Percentiles rank a stretch among this genome's conserved stretches.
Evolutionary conservation across 2,329 filamentous ascomycete genomes (phyloP).

Genomic region (Verticillium nubilum): DNA sequence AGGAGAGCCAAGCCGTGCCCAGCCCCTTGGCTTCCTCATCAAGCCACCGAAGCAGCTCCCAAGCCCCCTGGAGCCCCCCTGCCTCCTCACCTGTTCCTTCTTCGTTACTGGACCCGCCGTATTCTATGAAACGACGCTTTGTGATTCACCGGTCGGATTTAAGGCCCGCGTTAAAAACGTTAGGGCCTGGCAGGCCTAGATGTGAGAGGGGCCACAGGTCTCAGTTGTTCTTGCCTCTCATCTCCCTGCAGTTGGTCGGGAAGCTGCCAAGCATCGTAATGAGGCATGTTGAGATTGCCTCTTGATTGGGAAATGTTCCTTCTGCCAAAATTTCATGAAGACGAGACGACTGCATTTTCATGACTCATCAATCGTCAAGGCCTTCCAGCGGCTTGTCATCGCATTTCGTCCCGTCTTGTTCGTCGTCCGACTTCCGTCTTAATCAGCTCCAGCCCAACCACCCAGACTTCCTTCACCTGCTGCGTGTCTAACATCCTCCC

Average conservation of each 20-base stretch:
- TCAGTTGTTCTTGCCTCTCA: background rate
- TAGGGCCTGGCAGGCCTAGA: background rate
- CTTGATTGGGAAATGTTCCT: background rate
- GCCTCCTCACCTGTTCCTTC: background rate
- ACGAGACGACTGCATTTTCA: background rate
- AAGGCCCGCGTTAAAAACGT: background rate
- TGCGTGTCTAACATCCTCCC: background rate
- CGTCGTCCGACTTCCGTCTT: too few species aligned
- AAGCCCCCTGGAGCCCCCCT: background rate
- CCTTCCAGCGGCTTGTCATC: background rate
- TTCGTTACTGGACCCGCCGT: background rate
- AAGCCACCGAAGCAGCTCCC: background rate
- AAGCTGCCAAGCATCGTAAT: background rate
- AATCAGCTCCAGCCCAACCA: background rate
- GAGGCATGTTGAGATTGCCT: background rate
- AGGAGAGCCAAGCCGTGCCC: background rate
- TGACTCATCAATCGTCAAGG: background rate
- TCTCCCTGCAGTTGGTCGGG: background rate
- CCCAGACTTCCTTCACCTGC: background rate
- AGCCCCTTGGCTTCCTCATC: background rate
- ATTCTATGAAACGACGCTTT: background rate
- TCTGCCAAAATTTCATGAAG: background rate
- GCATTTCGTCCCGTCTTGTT: too few species aligned
- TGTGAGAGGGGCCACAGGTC: too few species aligned
- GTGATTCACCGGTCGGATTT: background rate